Conservation (phyloP, 805 yeast species). For the Yarrowia yakushimensis region DNA sequence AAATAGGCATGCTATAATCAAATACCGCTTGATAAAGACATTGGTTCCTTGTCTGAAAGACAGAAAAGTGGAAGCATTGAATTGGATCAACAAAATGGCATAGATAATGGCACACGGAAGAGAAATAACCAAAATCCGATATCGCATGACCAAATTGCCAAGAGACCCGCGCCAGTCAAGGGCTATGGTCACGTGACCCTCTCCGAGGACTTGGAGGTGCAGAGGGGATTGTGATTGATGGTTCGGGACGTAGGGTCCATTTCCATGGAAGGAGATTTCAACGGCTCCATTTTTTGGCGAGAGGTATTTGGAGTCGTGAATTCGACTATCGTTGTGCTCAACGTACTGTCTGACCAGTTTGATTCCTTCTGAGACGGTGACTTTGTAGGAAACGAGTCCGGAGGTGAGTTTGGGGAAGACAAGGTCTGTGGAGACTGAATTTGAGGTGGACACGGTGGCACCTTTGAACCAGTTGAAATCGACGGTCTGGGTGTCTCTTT, state of each 20-base stretch:
- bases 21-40: conserved; percentile 38
- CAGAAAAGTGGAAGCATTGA: conserved; percentile 42
- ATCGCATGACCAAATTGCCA: conserved; percentile 64
- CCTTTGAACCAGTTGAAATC: neutral
- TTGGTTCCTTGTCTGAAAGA: conserved; percentile 37
- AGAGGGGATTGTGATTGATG: conserved; percentile 26
- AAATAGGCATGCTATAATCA: conserved; percentile 49
- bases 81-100: conserved; percentile 53
- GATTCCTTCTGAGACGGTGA: neutral
- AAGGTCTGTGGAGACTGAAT: neutral
- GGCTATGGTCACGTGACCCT: conserved; percentile 31
- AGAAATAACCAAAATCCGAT: conserved; percentile 65
- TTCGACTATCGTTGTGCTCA: conserved; percentile 39
- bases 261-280: conserved; percentile 63
- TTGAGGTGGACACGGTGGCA: neutral
- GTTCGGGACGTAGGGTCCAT: neutral
- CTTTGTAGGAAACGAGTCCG: neutral
- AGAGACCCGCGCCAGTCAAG: conserved; percentile 58
- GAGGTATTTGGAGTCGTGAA: conserved; percentile 79
- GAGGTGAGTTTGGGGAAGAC: neutral
- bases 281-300: conserved; percentile 55
- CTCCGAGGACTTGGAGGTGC: conserved; percentile 35
- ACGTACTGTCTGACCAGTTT: neutral
- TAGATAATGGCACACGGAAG: conserved; percentile 60
- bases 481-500: neutral